Base-by-base conservation (phyloP, 768 basidiomycete genomes). In the Xerocomellus intermedius region DNA sequence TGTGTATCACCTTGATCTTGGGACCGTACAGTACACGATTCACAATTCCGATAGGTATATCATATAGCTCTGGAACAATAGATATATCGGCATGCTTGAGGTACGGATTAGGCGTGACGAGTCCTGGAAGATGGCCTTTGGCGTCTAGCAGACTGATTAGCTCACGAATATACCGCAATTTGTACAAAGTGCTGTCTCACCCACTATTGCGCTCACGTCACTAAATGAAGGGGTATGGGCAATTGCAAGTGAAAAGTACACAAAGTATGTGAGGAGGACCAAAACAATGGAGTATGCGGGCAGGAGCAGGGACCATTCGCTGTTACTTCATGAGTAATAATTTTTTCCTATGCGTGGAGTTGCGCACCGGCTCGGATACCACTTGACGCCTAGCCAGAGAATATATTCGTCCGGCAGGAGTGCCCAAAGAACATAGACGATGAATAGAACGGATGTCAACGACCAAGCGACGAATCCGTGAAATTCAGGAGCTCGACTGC, bases 391-490 rank as follows among this genome's bases (percentile, higher is more conserved):
- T 10, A 82, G 66, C 73, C 77, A 76, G 37, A 79, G 49, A 50
- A 94, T 85, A 68, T 76, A 84, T 32, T 78, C 75, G 65, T 91
- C 88, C 6, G 92, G 91, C 14, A 91, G 75, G 36, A 93, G 68
- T 1, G 87, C 89, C 92, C 92, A 94, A 7, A 92, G 73, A 33
- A 92, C 64, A 66, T 88, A 93, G 24, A 89, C 63, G 50, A 81
- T 69, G 65, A 88, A 94, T 2, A 83, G 70, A 26, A 92, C 71
- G 48, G 81, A 84, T 0, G 93, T 93, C 0, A 84, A 84, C 9
- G 85, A 84, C 86, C 85, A 90, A 16, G 89, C 89, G 5, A 89
- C 89, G 67, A 94, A 94, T n/a, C 93, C 92, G 61, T 93, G 92
- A 64, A 93, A 87, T 72, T 94, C 92, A 41, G 88, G 80, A 13